Evolutionary conservation across 23 red algal genomes (phyloP).

Genomic region (Gracilaria caudata): DNA sequence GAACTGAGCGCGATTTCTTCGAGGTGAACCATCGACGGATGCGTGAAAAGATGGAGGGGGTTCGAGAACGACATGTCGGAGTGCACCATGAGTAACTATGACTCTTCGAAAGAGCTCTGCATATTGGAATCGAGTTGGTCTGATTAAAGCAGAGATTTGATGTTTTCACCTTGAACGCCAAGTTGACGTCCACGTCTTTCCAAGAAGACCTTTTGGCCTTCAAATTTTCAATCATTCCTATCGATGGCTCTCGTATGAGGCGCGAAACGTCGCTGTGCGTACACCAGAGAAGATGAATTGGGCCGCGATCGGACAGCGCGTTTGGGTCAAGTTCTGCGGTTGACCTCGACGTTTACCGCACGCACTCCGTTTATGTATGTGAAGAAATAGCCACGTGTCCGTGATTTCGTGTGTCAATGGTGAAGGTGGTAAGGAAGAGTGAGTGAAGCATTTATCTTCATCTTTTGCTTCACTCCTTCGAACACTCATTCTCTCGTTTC

Average conservation of each 20-base stretch:
- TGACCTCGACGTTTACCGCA: too few relatives aligned
- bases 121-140: background rate
- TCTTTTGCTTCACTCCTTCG: too few relatives aligned
- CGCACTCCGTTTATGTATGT: too few relatives aligned
- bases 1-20: background rate
- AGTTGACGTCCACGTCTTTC: background rate
- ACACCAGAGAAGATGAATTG: too few relatives aligned
- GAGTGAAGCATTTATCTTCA: too few relatives aligned
- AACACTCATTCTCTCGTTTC: too few relatives aligned
- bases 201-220: background rate
- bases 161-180: background rate
- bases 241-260: background rate
- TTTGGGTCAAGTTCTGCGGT: too few relatives aligned
- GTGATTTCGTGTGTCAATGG: too few relatives aligned
- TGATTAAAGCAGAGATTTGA: background rate
- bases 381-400: too few relatives aligned
- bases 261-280: background rate
- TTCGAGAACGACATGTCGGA: background rate
- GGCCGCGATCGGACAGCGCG: too few relatives aligned
- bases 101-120: background rate
- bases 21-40: conserved; percentile 16
- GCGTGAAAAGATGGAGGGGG: background rate
- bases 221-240: background rate
- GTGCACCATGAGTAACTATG: background rate
- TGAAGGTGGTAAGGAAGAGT: too few relatives aligned